Evolutionary conservation across 352 stramenopile genomes (phyloP).

Genomic region (Pythium insidiosum): DNA sequence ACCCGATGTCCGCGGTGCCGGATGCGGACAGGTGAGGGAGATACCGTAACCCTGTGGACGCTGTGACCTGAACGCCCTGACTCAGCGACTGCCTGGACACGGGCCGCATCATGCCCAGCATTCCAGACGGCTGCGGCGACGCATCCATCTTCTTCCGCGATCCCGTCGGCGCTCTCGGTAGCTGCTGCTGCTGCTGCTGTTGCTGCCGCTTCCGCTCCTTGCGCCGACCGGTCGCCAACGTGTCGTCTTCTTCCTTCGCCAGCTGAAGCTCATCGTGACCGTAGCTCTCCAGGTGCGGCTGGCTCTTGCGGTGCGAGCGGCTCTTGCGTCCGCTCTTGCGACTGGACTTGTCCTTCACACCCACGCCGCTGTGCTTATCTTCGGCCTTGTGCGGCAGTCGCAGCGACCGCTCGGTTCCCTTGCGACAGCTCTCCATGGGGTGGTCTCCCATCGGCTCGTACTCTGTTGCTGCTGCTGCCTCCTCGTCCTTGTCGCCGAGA

Average conservation of each 20-base stretch:
- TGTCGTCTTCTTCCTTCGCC: not conserved
- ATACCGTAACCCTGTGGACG: too few relatives aligned
- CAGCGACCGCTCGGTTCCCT: constrained; percentile 5
- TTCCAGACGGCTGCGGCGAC: not conserved
- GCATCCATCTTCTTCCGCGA: constrained; percentile 7
- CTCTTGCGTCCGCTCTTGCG: constrained; percentile 9
- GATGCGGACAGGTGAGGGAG: constrained; percentile 10
- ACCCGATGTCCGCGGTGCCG: constrained; percentile 7
- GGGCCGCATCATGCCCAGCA: constrained; percentile 3
- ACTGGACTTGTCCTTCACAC: constrained; percentile 12
- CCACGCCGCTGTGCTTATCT: constrained; percentile 1
- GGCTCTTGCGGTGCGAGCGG: constrained; percentile 7
- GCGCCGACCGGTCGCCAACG: not conserved
- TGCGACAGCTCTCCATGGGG: not conserved
- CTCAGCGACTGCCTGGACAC: constrained; percentile 12
- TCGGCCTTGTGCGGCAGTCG: constrained; percentile 8
- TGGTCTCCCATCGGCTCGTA: not conserved
- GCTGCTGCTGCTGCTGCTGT: not conserved
- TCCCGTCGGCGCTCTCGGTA: too few relatives aligned
- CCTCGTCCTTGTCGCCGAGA: constrained; percentile 5
- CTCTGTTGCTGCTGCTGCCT: too few relatives aligned
- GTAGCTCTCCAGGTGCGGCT: constrained; percentile 5
- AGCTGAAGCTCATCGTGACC: too few relatives aligned
- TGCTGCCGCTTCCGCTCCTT: not conserved
- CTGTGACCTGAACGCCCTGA: too few relatives aligned